Evolutionary conservation across 202 grass and related monocot species (phyloP).

Genomic region (Schoenoplectus triqueter): DNA sequence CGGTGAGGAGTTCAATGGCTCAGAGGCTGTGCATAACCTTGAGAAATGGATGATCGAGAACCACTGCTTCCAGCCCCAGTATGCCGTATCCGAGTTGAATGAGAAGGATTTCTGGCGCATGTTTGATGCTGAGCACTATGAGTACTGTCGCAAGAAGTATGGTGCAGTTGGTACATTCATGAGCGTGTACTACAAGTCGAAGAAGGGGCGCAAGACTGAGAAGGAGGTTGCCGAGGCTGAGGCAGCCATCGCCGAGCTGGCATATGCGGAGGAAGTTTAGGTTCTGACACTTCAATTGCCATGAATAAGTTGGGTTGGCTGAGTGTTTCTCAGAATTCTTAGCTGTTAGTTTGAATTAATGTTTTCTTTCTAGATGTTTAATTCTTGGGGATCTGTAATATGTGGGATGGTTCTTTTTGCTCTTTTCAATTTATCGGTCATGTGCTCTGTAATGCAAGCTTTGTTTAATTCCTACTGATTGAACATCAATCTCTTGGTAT

Average conservation of each 20-base stretch:
- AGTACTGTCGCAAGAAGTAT: constrained; percentile 73
- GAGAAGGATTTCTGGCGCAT: constrained; percentile 99
- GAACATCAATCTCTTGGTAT: neutral
- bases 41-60: constrained; percentile 91
- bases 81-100: constrained; percentile 73
- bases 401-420: neutral
- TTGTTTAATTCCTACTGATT: neutral
- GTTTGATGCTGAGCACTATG: constrained; percentile 80
- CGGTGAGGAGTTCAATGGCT: constrained; percentile 66
- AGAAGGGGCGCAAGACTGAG: constrained; percentile 93
- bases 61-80: constrained; percentile 90
- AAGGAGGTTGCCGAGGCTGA: constrained; percentile 94
- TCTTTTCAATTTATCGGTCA: neutral
- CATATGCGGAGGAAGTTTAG: constrained; percentile 64
- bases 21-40: constrained; percentile 55
- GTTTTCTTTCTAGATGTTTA: neutral
- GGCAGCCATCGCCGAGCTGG: constrained; percentile 72
- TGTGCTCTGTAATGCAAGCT: neutral
- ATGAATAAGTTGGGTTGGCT: constrained; percentile 12
- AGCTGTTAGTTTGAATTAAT: neutral
- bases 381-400: neutral
- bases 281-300: neutral
- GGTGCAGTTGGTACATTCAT: constrained; percentile 77
- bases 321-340: neutral
- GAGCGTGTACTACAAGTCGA: constrained; percentile 88